Evolutionary conservation across 2,329 filamentous ascomycete species (phyloP).

Genomic region (Dactylellina cionopaga): DNA sequence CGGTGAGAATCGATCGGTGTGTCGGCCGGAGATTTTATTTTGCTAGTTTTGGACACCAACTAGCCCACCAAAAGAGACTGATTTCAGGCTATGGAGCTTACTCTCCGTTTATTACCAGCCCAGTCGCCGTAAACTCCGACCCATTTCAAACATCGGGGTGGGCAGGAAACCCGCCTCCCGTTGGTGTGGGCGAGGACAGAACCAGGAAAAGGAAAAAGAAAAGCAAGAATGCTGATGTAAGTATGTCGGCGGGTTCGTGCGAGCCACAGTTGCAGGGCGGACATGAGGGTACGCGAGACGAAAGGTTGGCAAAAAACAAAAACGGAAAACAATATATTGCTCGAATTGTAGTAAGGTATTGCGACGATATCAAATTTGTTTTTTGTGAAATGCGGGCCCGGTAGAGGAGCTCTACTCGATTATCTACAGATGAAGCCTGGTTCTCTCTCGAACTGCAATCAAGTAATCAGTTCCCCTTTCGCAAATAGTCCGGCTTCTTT

Average conservation of each 20-base stretch:
- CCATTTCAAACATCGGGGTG: conserved; percentile 37
- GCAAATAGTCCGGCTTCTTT: conserved; percentile 8
- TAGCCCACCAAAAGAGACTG: conserved; percentile 13
- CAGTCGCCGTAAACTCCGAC: conserved; percentile 51
- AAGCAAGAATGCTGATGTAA: conserved; percentile 33
- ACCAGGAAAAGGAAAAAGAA: conserved; percentile 43
- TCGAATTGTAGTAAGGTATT: conserved; percentile 8
- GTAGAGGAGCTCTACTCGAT: conserved; percentile 44
- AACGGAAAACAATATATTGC: conserved; percentile 38
- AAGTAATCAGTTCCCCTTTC: conserved; percentile 2
- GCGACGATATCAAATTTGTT: conserved; percentile 37
- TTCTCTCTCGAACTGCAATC: conserved; percentile 3
- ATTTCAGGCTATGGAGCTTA: conserved; percentile 50
- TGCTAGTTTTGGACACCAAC: conserved; percentile 36
- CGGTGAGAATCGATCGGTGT: conserved; percentile 45
- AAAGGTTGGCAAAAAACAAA: conserved; percentile 38
- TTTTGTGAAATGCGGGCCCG: conserved; percentile 7
- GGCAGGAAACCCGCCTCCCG: conserved; percentile 43
- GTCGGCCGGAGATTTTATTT: conserved; percentile 51
- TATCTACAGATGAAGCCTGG: neutral
- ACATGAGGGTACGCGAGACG: neutral
- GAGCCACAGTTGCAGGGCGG: conserved; percentile 32
- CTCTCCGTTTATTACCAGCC: conserved; percentile 50
- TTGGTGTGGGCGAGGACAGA: conserved; percentile 33
- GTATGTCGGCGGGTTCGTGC: conserved; percentile 43